These are phyloP conservation scores for Starmera amethionina DNA, from an alignment of 805 yeast species.

Conservation along the genomic window DNA sequence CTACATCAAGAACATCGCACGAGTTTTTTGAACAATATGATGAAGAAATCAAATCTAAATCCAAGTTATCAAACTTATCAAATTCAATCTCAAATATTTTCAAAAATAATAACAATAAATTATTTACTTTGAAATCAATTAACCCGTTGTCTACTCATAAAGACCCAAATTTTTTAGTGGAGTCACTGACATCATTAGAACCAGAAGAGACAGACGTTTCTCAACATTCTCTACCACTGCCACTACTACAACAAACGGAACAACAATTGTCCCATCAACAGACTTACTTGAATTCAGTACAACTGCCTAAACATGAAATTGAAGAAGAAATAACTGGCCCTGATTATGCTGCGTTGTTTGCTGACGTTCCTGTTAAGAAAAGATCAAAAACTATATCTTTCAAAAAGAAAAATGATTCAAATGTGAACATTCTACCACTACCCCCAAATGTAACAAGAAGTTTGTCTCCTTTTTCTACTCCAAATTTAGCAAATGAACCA, in stretches of 20 bases:
- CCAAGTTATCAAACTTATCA: slow-evolving; percentile 6
- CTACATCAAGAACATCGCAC: slow-evolving; percentile 22
- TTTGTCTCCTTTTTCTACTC: too few relatives aligned
- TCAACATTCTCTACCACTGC: not conserved
- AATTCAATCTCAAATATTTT: slow-evolving; percentile 16
- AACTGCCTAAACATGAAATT: not conserved
- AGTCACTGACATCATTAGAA: slow-evolving; percentile 7
- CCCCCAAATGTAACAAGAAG: slow-evolving; percentile 1
- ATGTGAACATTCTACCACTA: slow-evolving; percentile 2
- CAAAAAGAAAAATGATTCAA: slow-evolving; percentile 2
- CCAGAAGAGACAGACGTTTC: slow-evolving; percentile 11
- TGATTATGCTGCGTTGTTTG: slow-evolving; percentile 21
- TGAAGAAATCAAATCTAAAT: not conserved
- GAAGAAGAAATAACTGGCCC: slow-evolving; percentile 8
- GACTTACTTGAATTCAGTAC: not conserved
- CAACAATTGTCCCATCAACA: not conserved
- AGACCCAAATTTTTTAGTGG: slow-evolving; percentile 7
- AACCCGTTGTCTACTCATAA: slow-evolving; percentile 19
- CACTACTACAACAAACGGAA: not conserved
- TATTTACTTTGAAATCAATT: slow-evolving; percentile 28
- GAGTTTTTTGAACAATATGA: slow-evolving; percentile 3
- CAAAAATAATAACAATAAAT: slow-evolving; percentile 10
- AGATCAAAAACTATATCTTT: slow-evolving; percentile 10
- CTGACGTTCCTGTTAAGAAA: slow-evolving; percentile 14
- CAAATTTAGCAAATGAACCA: slow-evolving; percentile 12